Percentiles rank a stretch among this genome's conserved stretches.
Conservation (phyloP, 2,329 filamentous ascomycete species). For the Mycosphaerella arachidis region DNA sequence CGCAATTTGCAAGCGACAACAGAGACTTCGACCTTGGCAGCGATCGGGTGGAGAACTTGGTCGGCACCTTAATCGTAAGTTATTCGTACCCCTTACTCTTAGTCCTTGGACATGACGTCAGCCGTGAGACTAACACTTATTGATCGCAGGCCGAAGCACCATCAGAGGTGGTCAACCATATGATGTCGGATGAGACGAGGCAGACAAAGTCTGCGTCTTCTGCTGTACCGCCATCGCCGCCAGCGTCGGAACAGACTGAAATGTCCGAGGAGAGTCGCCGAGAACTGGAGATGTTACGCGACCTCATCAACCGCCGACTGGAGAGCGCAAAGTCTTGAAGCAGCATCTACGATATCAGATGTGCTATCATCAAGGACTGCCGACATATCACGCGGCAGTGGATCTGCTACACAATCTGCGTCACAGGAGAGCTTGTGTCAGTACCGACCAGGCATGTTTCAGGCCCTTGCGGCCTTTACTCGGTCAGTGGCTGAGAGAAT, state of each 20-base stretch:
- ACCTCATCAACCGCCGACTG: slow-evolving; percentile 34
- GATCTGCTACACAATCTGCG: background rate
- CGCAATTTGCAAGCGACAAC: slow-evolving; percentile 52
- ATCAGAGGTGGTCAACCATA: slow-evolving; percentile 37
- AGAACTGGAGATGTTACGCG: slow-evolving; percentile 32
- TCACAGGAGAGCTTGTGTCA: background rate
- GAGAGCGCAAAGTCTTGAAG: slow-evolving; percentile 27
- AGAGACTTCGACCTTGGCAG: slow-evolving; percentile 46
- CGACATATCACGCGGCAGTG: background rate
- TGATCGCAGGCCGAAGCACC: slow-evolving; percentile 39
- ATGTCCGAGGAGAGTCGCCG: slow-evolving; percentile 33
- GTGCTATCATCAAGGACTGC: background rate
- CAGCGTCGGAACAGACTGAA: slow-evolving; percentile 30
- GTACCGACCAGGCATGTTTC: background rate
- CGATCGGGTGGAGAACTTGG: slow-evolving; percentile 47
- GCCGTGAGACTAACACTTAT: slow-evolving; percentile 23
- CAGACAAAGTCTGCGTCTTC: slow-evolving; percentile 21
- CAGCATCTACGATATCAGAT: background rate
- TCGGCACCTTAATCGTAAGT: slow-evolving; percentile 61
- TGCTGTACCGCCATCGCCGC: slow-evolving; percentile 26
- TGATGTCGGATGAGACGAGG: slow-evolving; percentile 28
- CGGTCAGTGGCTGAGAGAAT: slow-evolving; percentile 3
- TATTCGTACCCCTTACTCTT: slow-evolving; percentile 17
- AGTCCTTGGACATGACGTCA: slow-evolving; percentile 21
- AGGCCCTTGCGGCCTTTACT: background rate